Conservation (phyloP, 2,329 filamentous ascomycete genomes). For the Ophiostoma sp. region DNA sequence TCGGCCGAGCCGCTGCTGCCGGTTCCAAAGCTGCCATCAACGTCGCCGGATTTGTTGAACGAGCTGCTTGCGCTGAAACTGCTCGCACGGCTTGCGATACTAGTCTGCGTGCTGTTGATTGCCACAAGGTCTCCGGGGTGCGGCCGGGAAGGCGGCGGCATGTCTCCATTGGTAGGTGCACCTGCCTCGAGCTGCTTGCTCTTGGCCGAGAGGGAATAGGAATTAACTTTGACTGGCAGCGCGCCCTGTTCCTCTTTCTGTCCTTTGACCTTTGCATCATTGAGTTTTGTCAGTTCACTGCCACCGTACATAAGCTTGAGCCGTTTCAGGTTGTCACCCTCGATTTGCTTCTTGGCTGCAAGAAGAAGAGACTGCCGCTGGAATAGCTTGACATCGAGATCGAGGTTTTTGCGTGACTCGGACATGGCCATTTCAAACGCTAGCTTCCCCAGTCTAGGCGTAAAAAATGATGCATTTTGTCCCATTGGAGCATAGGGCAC, state of each 20-base stretch:
- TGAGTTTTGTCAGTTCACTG: background rate
- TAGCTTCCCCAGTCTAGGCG: slow-evolving; percentile 24
- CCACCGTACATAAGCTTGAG: slow-evolving; percentile 2
- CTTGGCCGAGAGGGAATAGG: background rate
- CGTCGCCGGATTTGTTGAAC: background rate
- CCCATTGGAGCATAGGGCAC: background rate
- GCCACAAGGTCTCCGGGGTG: slow-evolving; percentile 1
- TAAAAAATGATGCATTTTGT: background rate
- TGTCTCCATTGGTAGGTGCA: background rate
- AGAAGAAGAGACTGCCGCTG: slow-evolving; percentile 26
- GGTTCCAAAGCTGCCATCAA: background rate
- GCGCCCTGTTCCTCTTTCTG: background rate
- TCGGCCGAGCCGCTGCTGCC: background rate
- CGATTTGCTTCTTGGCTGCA: slow-evolving; percentile 24
- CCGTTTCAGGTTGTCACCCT: background rate
- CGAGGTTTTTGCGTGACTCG: slow-evolving; percentile 23
- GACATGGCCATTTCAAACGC: slow-evolving; percentile 25
- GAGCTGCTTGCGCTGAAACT: slow-evolving; percentile 17
- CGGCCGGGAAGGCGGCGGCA: background rate
- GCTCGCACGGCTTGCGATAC: background rate
- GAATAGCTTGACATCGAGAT: slow-evolving; percentile 25
- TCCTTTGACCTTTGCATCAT: background rate
- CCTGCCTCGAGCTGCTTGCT: background rate
- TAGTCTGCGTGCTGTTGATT: background rate
- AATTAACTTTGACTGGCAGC: no score